A percentile compares a stretch with the other conserved stretches of the same genome.
Conservation (phyloP, 768 basidiomycete species). For the Leccinum disarticulatum region DNA sequence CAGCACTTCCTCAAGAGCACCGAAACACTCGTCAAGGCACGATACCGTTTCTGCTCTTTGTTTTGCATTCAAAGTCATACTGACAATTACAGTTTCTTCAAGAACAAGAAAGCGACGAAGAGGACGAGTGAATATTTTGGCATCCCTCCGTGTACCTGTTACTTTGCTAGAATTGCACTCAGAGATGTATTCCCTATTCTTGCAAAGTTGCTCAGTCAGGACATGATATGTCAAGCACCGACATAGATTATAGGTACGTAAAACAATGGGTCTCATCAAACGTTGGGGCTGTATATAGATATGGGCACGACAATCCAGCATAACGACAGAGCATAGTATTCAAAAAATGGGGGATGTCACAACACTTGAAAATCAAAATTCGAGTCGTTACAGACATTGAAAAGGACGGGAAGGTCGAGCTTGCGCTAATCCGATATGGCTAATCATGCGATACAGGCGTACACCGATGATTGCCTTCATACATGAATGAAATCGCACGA, state of each 20-base stretch:
- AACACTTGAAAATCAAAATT: neutral
- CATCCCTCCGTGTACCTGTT: constrained; percentile 17
- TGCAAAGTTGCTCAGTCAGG: neutral
- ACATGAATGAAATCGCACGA: constrained; percentile 18
- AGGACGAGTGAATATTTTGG: constrained; percentile 32
- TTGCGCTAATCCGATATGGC: constrained; percentile 2
- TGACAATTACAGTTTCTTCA: constrained; percentile 80
- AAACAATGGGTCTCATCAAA: neutral
- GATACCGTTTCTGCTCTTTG: constrained; percentile 3
- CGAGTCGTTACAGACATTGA: neutral
- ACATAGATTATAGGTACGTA: constrained; percentile 5
- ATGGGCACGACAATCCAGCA: neutral
- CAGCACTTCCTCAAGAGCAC: constrained; percentile 93
- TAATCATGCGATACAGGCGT: constrained; percentile 20
- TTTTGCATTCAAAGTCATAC: constrained; percentile 11
- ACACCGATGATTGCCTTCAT: constrained; percentile 18
- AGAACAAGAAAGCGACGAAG: constrained; percentile 78
- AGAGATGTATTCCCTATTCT: constrained; percentile 12
- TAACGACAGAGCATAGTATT: constrained; percentile 6
- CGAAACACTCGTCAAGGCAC: constrained; percentile 85
- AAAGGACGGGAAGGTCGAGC: neutral
- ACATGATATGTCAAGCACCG: neutral
- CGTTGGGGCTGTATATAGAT: neutral
- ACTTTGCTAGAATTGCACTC: constrained; percentile 16
- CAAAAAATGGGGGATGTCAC: neutral